Evolutionary conservation across 2,329 filamentous ascomycete genomes (phyloP), one percentile per base, ranked within the genome.

Genomic region (Colletotrichum orchidophilum): DNA sequence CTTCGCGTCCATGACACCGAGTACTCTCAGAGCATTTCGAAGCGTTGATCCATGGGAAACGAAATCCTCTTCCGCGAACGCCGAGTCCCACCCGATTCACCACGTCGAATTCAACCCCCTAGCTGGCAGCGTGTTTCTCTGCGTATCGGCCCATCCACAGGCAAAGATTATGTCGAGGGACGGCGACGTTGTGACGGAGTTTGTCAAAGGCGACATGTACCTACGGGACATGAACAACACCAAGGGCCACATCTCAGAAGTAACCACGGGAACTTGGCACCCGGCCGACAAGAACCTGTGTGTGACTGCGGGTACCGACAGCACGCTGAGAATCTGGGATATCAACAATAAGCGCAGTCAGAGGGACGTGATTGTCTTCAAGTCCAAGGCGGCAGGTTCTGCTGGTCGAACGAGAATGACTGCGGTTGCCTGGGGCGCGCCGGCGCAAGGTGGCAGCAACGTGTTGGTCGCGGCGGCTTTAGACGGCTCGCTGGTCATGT

Each of bases 161-260:
- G 94, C 96, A 13, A 95, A 95, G 80, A 91, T 99, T 27, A 87
- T 98, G 80, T 94, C 90, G 76, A 91, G 96, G 77, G 96, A 99
- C 83, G 96, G 96, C 49, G 94, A 97, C 54, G 87, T 93, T 8
- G 77, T 97, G 59, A 92, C 92, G 1, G 95, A 98, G 78, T 98
- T 97, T 75, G 92, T 95, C 75, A 99, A 99, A 83, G 96, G 96
- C 55, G 96, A 99, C 80, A 98, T 98, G 95, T 99, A 99, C 77
- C 84, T 99, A 75, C 90, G 96, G 65, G 96, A 99, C 80, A 97
- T 98, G 93, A 90, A 98, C 82, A 95, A 98, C 80, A 99, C 96
- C 5, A 98, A 98, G 80, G 96, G 96, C 1, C 96, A 99, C 81
- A 91, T 98, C 63, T 95, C 95, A 4, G 96, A 98, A 81, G 90